Evolutionary conservation across 768 basidiomycete species (phyloP).

Genomic region (Tulasnella sp.): DNA sequence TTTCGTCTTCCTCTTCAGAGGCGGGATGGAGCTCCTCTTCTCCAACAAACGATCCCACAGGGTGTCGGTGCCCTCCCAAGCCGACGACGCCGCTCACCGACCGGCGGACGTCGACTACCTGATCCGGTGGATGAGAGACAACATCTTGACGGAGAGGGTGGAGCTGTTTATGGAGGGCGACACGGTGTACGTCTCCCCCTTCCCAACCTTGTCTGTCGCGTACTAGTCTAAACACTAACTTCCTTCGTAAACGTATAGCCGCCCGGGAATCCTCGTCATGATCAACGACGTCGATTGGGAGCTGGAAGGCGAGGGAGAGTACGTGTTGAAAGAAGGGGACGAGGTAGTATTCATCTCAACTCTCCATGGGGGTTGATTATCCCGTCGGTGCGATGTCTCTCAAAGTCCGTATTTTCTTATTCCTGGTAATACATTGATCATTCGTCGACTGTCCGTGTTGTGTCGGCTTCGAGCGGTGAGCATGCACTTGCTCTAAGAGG

Average conservation of each 20-base stretch:
- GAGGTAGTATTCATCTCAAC: slow-evolving; percentile 97
- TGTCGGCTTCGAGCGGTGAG: no score
- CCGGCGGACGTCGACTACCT: slow-evolving; percentile 62
- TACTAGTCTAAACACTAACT: background rate
- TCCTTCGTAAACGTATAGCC: slow-evolving; percentile 36
- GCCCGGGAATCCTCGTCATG: slow-evolving; percentile 93
- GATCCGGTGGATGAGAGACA: slow-evolving; percentile 63
- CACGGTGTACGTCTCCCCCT: slow-evolving; percentile 51
- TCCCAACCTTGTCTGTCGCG: no score
- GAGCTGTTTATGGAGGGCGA: slow-evolving; percentile 84
- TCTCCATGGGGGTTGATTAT: slow-evolving; percentile 70
- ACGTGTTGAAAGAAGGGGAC: slow-evolving; percentile 63
- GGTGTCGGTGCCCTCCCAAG: slow-evolving; percentile 39
- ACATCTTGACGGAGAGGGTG: slow-evolving; percentile 68
- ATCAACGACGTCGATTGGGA: slow-evolving; percentile 98
- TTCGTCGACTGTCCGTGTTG: no score
- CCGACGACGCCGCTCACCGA: slow-evolving; percentile 25
- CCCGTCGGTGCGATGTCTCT: no score
- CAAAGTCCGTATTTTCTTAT: no score
- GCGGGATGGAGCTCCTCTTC: slow-evolving; percentile 81
- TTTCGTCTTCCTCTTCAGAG: slow-evolving; percentile 28
- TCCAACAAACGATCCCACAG: slow-evolving; percentile 49
- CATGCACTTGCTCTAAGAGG: no score
- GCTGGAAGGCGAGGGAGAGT: slow-evolving; percentile 86
- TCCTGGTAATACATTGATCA: no score